Evolutionary conservation across 2,329 filamentous ascomycete genomes (phyloP), one percentile per base, ranked within the genome.

Genomic region (Cytospora chrysosperma): DNA sequence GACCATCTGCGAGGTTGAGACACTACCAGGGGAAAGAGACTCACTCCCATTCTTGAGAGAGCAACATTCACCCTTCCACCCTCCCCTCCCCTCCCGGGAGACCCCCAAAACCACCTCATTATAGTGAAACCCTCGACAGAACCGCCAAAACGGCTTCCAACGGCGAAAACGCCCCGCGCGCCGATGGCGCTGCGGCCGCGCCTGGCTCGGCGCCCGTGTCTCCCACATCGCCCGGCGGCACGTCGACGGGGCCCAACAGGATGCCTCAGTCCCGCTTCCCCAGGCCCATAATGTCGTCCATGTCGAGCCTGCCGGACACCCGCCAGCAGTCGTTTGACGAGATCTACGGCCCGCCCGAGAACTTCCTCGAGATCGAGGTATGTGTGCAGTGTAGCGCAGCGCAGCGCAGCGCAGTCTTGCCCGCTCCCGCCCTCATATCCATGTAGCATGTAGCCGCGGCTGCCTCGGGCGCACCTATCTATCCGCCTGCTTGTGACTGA

Each of bases 321-420:
- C 91, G 93, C 72, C 88, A 91, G 79, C 95, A 99, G 82, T 95
- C 90, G 74, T 98, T 97, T 75, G 95, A 99, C 79, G 95, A 99
- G 84, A 97, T 98, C 76, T 99, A 99, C 78, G 95, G 93, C 17
- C 92, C 94, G 55, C 95, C 95, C 7, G 95, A 99, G 83, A 99
- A 99, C 82, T 97, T 98, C 75, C 86, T 99, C 61, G 95, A 99
- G 82, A 97, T 99, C 68, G 95, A 99, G 84, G 93, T 95, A 76
- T 64, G 79, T 74, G n/a, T n/a, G n/a, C n/a, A n/a, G n/a, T n/a
- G n/a, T n/a, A n/a, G n/a, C n/a, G n/a, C n/a, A n/a, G n/a, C n/a
- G n/a, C n/a, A n/a, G n/a, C n/a, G n/a, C n/a, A n/a, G n/a, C n/a
- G n/a, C n/a, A n/a, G n/a, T n/a, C n/a, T n/a, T n/a, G n/a, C n/a